phyloP scores from a whole-genome alignment of 768 basidiomycete genomes.

The Cystofilobasidium ferigula region DNA sequence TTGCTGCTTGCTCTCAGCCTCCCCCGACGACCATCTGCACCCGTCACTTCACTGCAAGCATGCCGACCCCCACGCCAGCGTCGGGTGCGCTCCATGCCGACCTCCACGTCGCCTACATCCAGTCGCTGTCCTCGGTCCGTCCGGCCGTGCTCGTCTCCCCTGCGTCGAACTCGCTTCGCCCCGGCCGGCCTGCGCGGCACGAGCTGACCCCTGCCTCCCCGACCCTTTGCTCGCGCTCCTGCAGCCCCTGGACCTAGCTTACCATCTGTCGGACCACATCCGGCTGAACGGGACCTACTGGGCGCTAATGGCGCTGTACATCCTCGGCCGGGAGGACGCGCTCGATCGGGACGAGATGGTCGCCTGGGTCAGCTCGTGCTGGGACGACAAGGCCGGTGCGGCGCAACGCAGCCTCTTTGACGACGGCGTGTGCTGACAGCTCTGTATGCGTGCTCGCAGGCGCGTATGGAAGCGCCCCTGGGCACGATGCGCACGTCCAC shows the following conservation, averaged over 20 bases:
- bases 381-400: constrained; percentile 78
- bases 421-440: neutral
- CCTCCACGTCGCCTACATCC: constrained; percentile 64
- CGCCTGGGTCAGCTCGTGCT: constrained; percentile 82
- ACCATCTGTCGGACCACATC: constrained; percentile 84
- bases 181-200: too few species aligned
- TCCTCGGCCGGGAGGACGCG: constrained; percentile 68
- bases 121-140: constrained; percentile 43
- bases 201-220: neutral
- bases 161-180: too few species aligned
- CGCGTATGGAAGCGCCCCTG: constrained; percentile 81
- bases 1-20: too few species aligned
- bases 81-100: constrained; percentile 48
- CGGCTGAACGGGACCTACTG: constrained; percentile 94
- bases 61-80: too few species aligned
- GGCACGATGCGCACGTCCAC: constrained; percentile 80
- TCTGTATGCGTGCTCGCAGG: constrained; percentile 44
- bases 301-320: constrained; percentile 76
- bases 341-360: constrained; percentile 75
- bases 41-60: too few species aligned
- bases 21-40: too few species aligned
- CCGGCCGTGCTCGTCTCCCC: neutral
- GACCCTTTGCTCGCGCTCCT: neutral
- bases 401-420: neutral
- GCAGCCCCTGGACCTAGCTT: constrained; percentile 60